phyloP scores from a whole-genome alignment of 1,284 basidiomycete species.

The Melampsora larici-populina region DNA sequence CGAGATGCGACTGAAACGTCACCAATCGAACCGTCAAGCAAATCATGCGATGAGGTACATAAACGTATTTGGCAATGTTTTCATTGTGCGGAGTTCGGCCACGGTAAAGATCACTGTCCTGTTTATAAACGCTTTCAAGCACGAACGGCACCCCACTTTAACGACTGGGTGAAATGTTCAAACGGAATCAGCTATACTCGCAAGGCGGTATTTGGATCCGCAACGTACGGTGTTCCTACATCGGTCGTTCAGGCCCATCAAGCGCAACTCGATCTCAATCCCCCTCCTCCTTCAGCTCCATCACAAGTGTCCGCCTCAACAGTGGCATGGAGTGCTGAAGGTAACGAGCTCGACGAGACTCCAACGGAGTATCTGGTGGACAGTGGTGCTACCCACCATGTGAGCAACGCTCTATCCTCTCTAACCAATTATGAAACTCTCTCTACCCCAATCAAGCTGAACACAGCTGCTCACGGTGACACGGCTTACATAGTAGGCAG shows the following conservation, averaged over 20 bases:
- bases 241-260: background rate
- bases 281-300: background rate
- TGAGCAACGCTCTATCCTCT: background rate
- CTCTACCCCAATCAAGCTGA: background rate
- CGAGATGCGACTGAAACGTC: background rate
- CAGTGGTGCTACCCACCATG: background rate
- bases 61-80: background rate
- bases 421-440: background rate
- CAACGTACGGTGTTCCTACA: background rate
- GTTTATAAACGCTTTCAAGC: background rate
- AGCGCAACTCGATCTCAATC: background rate
- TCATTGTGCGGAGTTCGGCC: background rate
- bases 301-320: background rate
- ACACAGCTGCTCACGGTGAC: background rate
- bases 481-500: background rate
- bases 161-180: too few relatives aligned
- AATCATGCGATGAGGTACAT: background rate
- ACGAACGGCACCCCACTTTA: too few relatives aligned
- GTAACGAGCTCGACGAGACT: background rate
- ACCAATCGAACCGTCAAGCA: background rate
- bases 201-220: background rate
- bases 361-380: background rate
- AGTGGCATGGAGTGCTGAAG: background rate
- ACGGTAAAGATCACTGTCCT: background rate
- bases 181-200: too few relatives aligned